Evolutionary conservation across 116 monocot species (phyloP).

Genomic region (Cymodocea nodosa): DNA sequence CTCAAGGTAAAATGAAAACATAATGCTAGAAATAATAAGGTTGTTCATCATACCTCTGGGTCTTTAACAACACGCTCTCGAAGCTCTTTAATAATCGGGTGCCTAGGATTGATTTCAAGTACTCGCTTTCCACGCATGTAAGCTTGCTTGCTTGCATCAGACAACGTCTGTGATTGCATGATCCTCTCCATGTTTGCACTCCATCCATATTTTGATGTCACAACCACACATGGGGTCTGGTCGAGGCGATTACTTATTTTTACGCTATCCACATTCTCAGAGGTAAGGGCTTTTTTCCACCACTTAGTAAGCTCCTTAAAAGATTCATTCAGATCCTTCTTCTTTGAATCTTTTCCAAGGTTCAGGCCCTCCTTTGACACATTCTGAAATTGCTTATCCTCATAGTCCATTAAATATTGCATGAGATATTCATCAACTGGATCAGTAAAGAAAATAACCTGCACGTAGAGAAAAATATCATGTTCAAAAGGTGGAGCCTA

Average conservation of each 20-base stretch:
- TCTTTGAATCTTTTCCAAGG: slow-evolving; percentile 78
- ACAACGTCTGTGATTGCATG: slow-evolving; percentile 92
- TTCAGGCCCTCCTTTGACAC: slow-evolving; percentile 95
- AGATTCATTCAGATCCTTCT: slow-evolving; percentile 81
- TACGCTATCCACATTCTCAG: slow-evolving; percentile 86
- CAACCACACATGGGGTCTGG: slow-evolving; percentile 81
- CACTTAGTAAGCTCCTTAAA: slow-evolving; percentile 91
- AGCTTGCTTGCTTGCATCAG: slow-evolving; percentile 65
- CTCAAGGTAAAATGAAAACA: not conserved
- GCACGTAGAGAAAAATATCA: not conserved
- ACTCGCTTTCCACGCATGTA: slow-evolving; percentile 96
- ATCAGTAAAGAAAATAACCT: slow-evolving; percentile 98
- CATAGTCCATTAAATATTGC: slow-evolving; percentile 99
- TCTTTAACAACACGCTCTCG: slow-evolving; percentile 69
- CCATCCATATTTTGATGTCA: slow-evolving; percentile 91
- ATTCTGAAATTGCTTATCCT: slow-evolving; percentile 97
- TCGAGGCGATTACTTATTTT: slow-evolving; percentile 87
- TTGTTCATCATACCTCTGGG: slow-evolving; percentile 41
- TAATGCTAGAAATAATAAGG: not conserved
- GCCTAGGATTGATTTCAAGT: slow-evolving; percentile 89
- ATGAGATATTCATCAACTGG: slow-evolving; percentile 96
- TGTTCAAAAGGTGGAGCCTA: not conserved
- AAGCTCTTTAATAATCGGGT: slow-evolving; percentile 92
- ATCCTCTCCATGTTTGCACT: slow-evolving; percentile 99
- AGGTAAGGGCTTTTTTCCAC: slow-evolving; percentile 74